phyloP scores from a whole-genome alignment of 2,329 filamentous ascomycete species.

The Pyrenophora tritici-repentis region DNA sequence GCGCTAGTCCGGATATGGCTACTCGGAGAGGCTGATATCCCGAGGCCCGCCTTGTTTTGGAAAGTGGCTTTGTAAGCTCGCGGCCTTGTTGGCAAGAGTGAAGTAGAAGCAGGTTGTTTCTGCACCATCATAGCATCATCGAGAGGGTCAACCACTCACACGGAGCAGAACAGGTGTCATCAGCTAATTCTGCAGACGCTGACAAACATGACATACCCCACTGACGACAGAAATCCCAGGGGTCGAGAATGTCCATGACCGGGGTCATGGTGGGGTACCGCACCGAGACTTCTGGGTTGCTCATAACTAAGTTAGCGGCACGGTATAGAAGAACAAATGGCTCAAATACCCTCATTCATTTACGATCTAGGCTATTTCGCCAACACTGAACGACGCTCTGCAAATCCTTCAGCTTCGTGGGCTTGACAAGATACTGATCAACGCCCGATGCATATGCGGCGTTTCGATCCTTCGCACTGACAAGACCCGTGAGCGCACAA shows the following conservation, averaged over 20 bases:
- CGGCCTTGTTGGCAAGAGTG: neutral
- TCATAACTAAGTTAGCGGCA: no score
- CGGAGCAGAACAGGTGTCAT: no score
- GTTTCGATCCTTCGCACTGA: constrained; percentile 10
- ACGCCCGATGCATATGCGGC: constrained; percentile 12
- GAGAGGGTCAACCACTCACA: neutral
- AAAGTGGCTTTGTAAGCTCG: neutral
- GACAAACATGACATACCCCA: no score
- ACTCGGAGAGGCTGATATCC: neutral
- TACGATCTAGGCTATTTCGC: neutral
- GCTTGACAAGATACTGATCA: constrained; percentile 9
- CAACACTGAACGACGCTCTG: constrained; percentile 4
- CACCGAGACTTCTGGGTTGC: no score
- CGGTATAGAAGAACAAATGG: no score
- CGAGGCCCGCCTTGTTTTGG: neutral
- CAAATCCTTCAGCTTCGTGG: constrained; percentile 3
- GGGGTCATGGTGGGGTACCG: no score
- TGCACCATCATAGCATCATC: neutral
- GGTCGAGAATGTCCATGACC: no score
- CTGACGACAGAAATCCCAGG: no score
- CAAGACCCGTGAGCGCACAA: constrained; percentile 11
- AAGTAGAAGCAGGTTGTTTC: neutral
- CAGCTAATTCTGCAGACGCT: no score
- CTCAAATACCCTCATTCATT: neutral
- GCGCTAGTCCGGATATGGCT: neutral